These are phyloP conservation scores for Aspergillus eucalypticola DNA, from an alignment of 2,329 filamentous ascomycete species.

Conservation along the genomic window DNA sequence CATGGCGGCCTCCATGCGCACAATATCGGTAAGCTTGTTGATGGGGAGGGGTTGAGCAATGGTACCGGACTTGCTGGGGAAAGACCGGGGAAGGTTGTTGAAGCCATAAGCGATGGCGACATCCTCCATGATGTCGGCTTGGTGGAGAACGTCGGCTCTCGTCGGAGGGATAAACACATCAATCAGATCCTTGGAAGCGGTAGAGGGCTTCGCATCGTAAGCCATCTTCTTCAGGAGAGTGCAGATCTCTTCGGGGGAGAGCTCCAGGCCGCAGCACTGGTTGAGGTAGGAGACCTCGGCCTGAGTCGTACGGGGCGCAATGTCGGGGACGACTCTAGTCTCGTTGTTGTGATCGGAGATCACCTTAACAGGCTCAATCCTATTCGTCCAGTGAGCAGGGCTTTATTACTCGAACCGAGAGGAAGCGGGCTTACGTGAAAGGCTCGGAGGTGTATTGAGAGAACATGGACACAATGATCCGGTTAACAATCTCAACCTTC, in stretches of 20 bases:
- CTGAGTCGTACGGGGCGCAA: constrained; percentile 73
- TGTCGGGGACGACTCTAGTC: constrained; percentile 76
- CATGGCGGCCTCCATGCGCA: constrained; percentile 86
- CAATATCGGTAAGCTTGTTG: constrained; percentile 93
- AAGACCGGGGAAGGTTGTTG: constrained; percentile 87
- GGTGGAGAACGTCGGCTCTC: constrained; percentile 89
- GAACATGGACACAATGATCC: constrained; percentile 98
- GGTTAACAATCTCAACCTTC: constrained; percentile 92
- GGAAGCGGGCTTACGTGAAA: constrained; percentile 64
- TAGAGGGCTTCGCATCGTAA: constrained; percentile 74
- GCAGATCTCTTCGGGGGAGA: constrained; percentile 74
- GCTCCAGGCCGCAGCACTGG: constrained; percentile 78
- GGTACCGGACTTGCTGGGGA: constrained; percentile 81
- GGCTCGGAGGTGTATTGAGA: constrained; percentile 82
- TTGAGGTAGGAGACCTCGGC: constrained; percentile 94
- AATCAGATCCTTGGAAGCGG: constrained; percentile 67
- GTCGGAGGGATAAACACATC: constrained; percentile 85
- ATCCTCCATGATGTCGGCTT: constrained; percentile 99
- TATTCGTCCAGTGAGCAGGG: constrained; percentile 22
- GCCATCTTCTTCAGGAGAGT: constrained; percentile 86
- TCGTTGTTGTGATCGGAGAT: constrained; percentile 87
- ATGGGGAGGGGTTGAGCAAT: constrained; percentile 83
- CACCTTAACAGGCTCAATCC: constrained; percentile 87
- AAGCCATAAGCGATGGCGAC: constrained; percentile 95
- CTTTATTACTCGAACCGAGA: background rate